Base-by-base conservation (phyloP, 2,329 filamentous ascomycete genomes). In the Pseudogymnoascus sp. region DNA sequence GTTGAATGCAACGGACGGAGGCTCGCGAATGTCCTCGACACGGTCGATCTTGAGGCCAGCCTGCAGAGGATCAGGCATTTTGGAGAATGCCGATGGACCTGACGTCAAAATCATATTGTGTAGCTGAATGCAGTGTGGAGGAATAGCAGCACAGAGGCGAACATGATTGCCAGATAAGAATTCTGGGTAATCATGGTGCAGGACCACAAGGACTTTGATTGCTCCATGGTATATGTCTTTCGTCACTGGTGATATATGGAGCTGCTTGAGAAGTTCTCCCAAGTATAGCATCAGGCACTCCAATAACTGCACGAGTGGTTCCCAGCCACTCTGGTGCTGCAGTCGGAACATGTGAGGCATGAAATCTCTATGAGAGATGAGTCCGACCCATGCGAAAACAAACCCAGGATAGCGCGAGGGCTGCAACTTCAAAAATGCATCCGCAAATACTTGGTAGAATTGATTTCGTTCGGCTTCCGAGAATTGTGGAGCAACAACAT, bases 181-280 rank as follows among this genome's bases (percentile, higher is more conserved):
- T 63, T 97, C 92, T 0, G 93, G 90, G 75, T 91, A 98, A 74
- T 99, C 95, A 72, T 98, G 95, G 69, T 96, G 90, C 61, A 99
- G 79, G 61, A 96, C 84, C 35, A 96, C 79, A 62, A 98, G 78
- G 65, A 97, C 84, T 72, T 96, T 92, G 59, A 96, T 79, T 1
- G 90, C 85, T 7, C 89, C 91, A 65, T 91, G 88, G 74, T 96
- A 97, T 65, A 96, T 85, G 62, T 93, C 90, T 73, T 91, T 93
- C 35, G 88, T 85, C 60, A 90, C 82, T 35, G 85, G 80, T 3
- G 87, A 81, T 14, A 91, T 82, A 64, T 87, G 87, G 28, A 87
- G 78, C 8, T 87, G 83, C 75, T 93, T 95, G 67, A 96, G 80
- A 66, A 95, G 84, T 68, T 93, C 88, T 31, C 90, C 89, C 33